Conservation (phyloP, 805 yeast genomes). For the Hanseniaspora jakobsenii region DNA sequence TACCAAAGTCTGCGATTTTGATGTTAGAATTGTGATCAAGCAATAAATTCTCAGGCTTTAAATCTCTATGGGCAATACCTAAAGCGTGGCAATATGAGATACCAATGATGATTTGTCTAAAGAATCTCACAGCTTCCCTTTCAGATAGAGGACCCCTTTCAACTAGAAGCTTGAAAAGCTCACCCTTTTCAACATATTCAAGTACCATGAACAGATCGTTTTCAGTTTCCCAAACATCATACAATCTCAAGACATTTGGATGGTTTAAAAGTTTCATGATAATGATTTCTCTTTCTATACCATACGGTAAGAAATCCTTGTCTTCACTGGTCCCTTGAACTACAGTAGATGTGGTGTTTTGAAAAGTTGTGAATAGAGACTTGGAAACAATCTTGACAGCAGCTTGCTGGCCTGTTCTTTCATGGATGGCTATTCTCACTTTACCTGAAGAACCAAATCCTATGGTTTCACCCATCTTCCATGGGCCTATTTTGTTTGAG, state of each 20-base stretch:
- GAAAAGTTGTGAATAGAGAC: slow-evolving; percentile 41
- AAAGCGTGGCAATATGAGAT: slow-evolving; percentile 75
- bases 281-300: slow-evolving; percentile 76
- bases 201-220: slow-evolving; percentile 73
- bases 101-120: slow-evolving; percentile 74
- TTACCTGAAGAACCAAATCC: slow-evolving; percentile 97
- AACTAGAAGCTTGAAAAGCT: slow-evolving; percentile 80
- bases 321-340: slow-evolving; percentile 32
- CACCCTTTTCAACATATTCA: slow-evolving; percentile 97
- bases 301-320: slow-evolving; percentile 56
- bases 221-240: slow-evolving; percentile 81
- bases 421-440: slow-evolving; percentile 81
- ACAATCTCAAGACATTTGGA: slow-evolving; percentile 64
- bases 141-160: slow-evolving; percentile 83
- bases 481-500: slow-evolving; percentile 64
- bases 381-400: slow-evolving; percentile 96
- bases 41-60: slow-evolving; percentile 69
- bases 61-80: slow-evolving; percentile 78
- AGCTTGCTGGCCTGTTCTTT: slow-evolving; percentile 74
- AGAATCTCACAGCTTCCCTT: slow-evolving; percentile 78
- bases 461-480: slow-evolving; percentile 88
- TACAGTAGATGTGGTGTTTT: slow-evolving; percentile 23
- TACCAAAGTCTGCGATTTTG: slow-evolving; percentile 96
- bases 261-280: slow-evolving; percentile 73
- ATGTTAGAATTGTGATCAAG: slow-evolving; percentile 77